Evolutionary conservation across 1,139 yeast genomes (phyloP), one percentile per base, ranked within the genome.

Genomic region (Petasospora fabianii): DNA sequence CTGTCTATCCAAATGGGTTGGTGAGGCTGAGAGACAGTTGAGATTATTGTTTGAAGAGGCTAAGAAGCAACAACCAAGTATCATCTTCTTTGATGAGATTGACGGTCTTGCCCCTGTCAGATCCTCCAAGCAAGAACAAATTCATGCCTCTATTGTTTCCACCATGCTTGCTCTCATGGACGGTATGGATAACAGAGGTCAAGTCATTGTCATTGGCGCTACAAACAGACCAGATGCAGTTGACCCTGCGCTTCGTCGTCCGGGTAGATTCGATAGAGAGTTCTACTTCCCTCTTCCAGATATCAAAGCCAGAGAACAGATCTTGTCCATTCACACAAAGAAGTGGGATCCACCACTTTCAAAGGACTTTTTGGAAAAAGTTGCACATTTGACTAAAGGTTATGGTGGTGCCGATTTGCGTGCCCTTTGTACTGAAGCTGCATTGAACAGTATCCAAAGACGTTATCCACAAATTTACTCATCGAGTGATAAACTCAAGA

Each of bases 31-130:
- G 64, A 74, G 98, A 51, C 97, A 92, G 60, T 69, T 92, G 47
- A 69, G 99, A 44, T 66, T 92, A 32, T 65, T 92, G 39, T 92
- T 92, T 60, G 98, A 92, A 62, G 97, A 92, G 61, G 99, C 99
- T 1, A 84, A 84, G 54, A 87, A 86, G 49, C 92, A 90, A 51
- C 98, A 94, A 61, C 98, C 99, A 3, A 79, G 96, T 7, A 90
- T 92, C 43, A 90, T 90, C 14, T 90, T 90, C 62, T 90, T 92
- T 56, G 99, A 92, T 66, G 98, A 92, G 66, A 92, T 92, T 48
- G 99, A 92, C 64, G 99, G 98, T 36, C 70, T 94, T 50, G 98
- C 98, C 0, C 98, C 98, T 0, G 98, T 94, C 2, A 75, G 99
- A 60, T 86, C 96, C 1, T 86, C 96, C 0, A 92, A 90, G 50